These are phyloP conservation scores for Colletotrichum phormii DNA, from an alignment of 2,329 filamentous ascomycete genomes.

Conservation along the genomic window DNA sequence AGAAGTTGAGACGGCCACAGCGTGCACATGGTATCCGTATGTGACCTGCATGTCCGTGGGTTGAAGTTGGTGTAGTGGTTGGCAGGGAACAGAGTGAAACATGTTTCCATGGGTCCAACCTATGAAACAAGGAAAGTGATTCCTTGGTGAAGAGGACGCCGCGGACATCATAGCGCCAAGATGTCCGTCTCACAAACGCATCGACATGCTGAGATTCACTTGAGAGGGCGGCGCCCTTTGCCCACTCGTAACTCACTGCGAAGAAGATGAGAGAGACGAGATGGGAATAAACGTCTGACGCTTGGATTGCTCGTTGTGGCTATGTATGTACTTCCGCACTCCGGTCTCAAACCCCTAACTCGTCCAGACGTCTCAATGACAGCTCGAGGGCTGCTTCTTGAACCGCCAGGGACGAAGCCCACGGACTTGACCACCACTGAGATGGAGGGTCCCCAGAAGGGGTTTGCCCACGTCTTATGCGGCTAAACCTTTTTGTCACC, in stretches of 20 bases:
- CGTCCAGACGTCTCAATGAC: neutral
- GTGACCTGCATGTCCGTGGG: slow-evolving; percentile 6
- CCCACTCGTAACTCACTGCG: neutral
- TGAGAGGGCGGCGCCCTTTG: neutral
- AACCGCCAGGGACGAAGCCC: neutral
- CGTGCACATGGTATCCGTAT: neutral
- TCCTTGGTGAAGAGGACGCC: neutral
- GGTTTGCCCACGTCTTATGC: neutral
- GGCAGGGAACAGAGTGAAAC: slow-evolving; percentile 24
- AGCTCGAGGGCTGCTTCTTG: neutral
- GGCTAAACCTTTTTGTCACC: neutral
- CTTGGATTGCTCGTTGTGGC: slow-evolving; percentile 22
- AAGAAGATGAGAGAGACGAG: neutral
- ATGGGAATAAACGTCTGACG: slow-evolving; percentile 8
- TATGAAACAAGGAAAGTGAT: slow-evolving; percentile 21
- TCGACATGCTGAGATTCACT: neutral
- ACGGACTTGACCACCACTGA: neutral
- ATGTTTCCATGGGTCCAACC: slow-evolving; percentile 23
- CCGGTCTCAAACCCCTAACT: neutral
- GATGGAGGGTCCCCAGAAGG: neutral
- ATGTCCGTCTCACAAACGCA: neutral
- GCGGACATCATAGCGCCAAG: slow-evolving; percentile 22
- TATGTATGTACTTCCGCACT: slow-evolving; percentile 18
- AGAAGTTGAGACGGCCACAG: slow-evolving; percentile 8
- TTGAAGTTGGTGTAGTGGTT: neutral